A percentile compares a stretch with the other conserved stretches of the same genome.
Evolutionary conservation across 805 yeast genomes (phyloP).

Genomic region (Lachancea fermentati): DNA sequence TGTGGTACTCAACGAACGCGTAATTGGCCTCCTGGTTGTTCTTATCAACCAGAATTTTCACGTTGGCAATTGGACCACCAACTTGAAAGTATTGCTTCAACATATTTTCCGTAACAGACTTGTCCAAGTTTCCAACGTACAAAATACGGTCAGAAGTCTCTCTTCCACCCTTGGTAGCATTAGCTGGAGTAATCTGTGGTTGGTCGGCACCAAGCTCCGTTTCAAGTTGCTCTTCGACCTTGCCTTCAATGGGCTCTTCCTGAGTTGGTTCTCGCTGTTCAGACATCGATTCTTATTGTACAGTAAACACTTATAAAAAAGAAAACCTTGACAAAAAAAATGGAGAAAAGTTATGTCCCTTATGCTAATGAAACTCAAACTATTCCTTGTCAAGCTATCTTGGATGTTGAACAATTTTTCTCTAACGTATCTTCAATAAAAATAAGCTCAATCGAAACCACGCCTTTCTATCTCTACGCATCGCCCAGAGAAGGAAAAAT

Average conservation of each 20-base stretch:
- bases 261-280: conserved; percentile 1
- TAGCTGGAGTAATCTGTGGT: conserved; percentile 46
- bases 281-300: background rate
- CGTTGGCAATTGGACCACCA: conserved; percentile 55
- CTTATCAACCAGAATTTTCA: conserved; percentile 72
- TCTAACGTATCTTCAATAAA: too few species aligned
- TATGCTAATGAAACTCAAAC: too few species aligned
- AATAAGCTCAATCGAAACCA: too few species aligned
- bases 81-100: conserved; percentile 57
- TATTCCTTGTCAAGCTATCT: too few species aligned
- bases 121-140: conserved; percentile 71
- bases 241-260: background rate
- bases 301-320: background rate
- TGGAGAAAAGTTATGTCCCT: too few species aligned
- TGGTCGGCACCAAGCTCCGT: too few species aligned
- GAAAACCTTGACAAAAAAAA: background rate
- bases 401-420: too few species aligned
- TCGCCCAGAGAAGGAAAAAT: too few species aligned
- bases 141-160: conserved; percentile 67
- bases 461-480: too few species aligned
- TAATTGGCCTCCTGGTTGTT: conserved; percentile 69
- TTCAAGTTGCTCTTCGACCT: background rate
- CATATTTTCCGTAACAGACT: conserved; percentile 56
- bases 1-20: conserved; percentile 74
- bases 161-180: conserved; percentile 75